Evolutionary conservation across 164 flowering plant genomes (phyloP).

Genomic region (Malania oleifera): DNA sequence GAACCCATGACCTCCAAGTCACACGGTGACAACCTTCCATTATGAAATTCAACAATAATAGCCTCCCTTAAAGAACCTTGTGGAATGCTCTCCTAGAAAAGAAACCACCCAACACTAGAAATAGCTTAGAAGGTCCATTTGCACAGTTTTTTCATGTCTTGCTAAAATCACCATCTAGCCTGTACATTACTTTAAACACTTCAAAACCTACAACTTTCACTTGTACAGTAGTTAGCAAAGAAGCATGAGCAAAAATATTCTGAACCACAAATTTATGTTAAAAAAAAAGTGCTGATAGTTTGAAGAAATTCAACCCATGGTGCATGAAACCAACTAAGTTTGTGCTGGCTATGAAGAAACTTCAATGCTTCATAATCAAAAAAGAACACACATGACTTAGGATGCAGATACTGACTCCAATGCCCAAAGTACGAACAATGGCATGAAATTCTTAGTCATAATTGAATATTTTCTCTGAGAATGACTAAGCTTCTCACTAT

Average conservation of each 20-base stretch:
- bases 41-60: constrained; percentile 11
- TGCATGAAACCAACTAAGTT: too few relatives aligned
- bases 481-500: constrained; percentile 1
- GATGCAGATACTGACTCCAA: not conserved
- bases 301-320: too few relatives aligned
- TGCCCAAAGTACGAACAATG: too few relatives aligned
- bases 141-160: not conserved
- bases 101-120: not conserved
- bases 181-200: not conserved
- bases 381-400: constrained; percentile 3
- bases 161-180: not conserved
- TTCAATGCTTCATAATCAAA: constrained; percentile 12
- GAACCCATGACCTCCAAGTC: too few relatives aligned
- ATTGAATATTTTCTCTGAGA: too few relatives aligned
- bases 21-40: too few relatives aligned
- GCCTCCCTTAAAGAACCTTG: constrained; percentile 6
- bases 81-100: constrained; percentile 17
- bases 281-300: not conserved
- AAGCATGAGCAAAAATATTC: not conserved
- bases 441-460: not conserved
- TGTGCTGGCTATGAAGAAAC: constrained; percentile 1
- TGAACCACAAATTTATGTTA: not conserved
- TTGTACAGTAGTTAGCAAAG: not conserved
- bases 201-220: not conserved
- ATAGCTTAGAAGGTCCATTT: not conserved